Conservation (phyloP, 208 protist species). For the Trypanosoma theileri region DNA sequence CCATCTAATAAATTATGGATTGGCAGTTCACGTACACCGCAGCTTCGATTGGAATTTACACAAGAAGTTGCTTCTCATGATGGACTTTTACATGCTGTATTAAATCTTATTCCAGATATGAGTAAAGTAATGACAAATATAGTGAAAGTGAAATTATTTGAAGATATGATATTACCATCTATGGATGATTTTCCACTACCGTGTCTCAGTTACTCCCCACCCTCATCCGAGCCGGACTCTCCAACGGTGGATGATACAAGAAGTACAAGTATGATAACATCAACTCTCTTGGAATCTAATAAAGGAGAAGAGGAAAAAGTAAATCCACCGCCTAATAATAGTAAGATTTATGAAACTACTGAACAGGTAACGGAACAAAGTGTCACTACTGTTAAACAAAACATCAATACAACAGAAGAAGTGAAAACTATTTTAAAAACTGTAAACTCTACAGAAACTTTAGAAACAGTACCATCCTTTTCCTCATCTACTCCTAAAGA, state of each 20-base stretch:
- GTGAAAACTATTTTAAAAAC: no score
- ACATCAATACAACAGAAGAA: no score
- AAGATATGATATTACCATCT: slow-evolving; percentile 82
- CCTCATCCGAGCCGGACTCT: slow-evolving; percentile 12
- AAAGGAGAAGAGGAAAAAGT: not conserved
- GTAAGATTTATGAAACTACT: not conserved
- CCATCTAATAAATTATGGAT: slow-evolving; percentile 81
- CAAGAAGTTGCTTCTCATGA: slow-evolving; percentile 77
- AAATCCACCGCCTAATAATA: not conserved
- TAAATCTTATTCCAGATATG: slow-evolving; percentile 77
- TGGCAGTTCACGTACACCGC: slow-evolving; percentile 46
- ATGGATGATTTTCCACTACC: slow-evolving; percentile 84
- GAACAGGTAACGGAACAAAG: no score
- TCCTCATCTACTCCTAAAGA: no score
- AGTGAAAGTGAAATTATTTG: slow-evolving; percentile 68
- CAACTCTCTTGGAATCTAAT: not conserved
- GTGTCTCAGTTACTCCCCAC: slow-evolving; percentile 27
- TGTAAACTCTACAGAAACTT: no score
- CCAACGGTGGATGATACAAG: not conserved
- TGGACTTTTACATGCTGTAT: slow-evolving; percentile 59
- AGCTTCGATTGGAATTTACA: slow-evolving; percentile 73
- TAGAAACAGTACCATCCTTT: no score
- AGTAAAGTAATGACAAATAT: slow-evolving; percentile 64
- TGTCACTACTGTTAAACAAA: no score
- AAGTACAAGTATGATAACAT: not conserved